phyloP scores from a whole-genome alignment of 2,329 filamentous ascomycete species.

The Talaromyces sp. region DNA sequence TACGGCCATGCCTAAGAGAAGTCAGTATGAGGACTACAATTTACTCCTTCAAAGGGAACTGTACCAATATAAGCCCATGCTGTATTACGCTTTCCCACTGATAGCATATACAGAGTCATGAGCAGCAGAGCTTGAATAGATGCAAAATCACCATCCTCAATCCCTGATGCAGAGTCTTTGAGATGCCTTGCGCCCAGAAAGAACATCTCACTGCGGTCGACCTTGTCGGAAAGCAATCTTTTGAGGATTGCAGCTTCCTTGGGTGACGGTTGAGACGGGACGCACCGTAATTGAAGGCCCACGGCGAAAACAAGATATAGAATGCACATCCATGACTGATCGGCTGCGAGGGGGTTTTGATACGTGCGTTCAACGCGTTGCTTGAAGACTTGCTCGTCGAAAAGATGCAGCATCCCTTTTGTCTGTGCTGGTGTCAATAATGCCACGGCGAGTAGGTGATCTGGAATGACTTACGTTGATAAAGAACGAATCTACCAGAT shows the following conservation, averaged over 20 bases:
- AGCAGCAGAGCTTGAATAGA: slow-evolving; percentile 59
- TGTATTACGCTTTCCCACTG: slow-evolving; percentile 57
- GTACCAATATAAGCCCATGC: slow-evolving; percentile 58
- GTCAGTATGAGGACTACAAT: not conserved
- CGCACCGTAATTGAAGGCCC: slow-evolving; percentile 48
- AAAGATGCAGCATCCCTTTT: slow-evolving; percentile 56
- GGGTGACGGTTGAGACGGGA: slow-evolving; percentile 7
- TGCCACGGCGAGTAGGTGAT: not conserved
- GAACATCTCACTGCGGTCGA: slow-evolving; percentile 57
- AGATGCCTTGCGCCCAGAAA: slow-evolving; percentile 56
- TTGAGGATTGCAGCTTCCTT: slow-evolving; percentile 48
- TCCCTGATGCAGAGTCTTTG: slow-evolving; percentile 44
- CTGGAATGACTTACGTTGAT: slow-evolving; percentile 46
- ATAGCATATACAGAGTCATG: slow-evolving; percentile 61
- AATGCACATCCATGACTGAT: slow-evolving; percentile 53
- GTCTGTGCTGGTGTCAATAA: slow-evolving; percentile 40
- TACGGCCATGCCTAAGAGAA: slow-evolving; percentile 55
- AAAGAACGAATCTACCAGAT: slow-evolving; percentile 57
- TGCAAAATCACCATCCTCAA: slow-evolving; percentile 61
- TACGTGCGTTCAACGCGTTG: slow-evolving; percentile 51
- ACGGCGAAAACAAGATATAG: slow-evolving; percentile 60
- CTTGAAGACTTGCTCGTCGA: slow-evolving; percentile 50
- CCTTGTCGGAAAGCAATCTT: slow-evolving; percentile 45
- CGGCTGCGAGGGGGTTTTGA: slow-evolving; percentile 47
- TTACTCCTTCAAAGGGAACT: slow-evolving; percentile 14